Evolutionary conservation across 1,284 basidiomycete genomes (phyloP), one percentile per base, ranked within the genome.

Genomic region (Athelia sp.): DNA sequence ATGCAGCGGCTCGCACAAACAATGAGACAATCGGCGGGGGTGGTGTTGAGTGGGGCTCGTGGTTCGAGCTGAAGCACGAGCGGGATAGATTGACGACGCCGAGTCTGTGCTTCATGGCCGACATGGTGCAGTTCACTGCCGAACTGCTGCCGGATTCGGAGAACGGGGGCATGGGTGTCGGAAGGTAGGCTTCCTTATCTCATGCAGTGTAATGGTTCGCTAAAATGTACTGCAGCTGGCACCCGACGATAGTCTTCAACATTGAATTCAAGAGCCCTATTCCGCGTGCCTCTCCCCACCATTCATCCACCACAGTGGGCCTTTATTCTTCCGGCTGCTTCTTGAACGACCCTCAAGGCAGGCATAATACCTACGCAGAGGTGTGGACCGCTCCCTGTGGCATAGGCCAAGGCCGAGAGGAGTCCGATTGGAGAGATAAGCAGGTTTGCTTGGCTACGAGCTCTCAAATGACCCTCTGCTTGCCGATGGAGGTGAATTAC

Each of bases 371-470:
- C 1, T 75, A 75, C 52, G 71, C 76, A 1, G 83, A 84, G 55
- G 64, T 84, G 8, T 86, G 82, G 82, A 78, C 80, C 10, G 78
- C 82, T 4, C 83, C 82, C 1, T 66, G 68, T 29, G 68, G 75
- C 49, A 66, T 81, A 32, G 77, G 74, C 3, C 72, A 74, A 50
- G 76, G 74, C 2, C 45, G 61, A 9, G 61, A 68, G 29, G 44
- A 38, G 10, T 59, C 67, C 2, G 72, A 71, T 14, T 85, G 82
- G 84, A 70, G 78, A 52, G 78, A 81, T 45, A 62, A 74, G 42
- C 81, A 84, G 57, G 66, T 79, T 15, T 85, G 83, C 56, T 65
- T 85, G 29, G 81, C 76, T 13, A 69, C 76, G n/a, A 73, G 79
- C 9, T 79, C 75, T 4, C 81, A 85, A 61, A 78, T 82, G 76